A percentile compares a stretch with the other conserved stretches of the same genome.
Evolutionary conservation across 768 basidiomycete genomes (phyloP).

Genomic region (Agrocybe pediades): DNA sequence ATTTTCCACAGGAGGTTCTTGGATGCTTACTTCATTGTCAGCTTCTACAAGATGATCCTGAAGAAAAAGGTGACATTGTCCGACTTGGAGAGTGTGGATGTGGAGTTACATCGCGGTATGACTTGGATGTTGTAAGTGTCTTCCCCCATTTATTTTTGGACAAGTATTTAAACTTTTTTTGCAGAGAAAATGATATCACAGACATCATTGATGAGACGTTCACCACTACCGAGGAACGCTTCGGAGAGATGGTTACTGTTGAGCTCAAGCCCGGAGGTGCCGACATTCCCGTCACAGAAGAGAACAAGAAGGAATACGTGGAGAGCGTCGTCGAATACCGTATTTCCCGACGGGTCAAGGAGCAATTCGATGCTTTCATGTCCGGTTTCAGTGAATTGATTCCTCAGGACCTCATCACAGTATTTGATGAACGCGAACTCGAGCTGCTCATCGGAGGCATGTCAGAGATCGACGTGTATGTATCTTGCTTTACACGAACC

Average conservation of each 20-base stretch:
- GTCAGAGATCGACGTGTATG: constrained; percentile 98
- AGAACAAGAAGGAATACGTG: constrained; percentile 99
- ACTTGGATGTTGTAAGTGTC: constrained; percentile 95
- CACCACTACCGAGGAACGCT: constrained; percentile 94
- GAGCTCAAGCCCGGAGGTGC: constrained; percentile 90
- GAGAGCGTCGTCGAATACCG: constrained; percentile 95
- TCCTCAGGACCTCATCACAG: constrained; percentile 95
- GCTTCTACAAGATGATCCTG: constrained; percentile 99
- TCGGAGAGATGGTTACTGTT: constrained; percentile 97
- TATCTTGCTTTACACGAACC: constrained; percentile 17
- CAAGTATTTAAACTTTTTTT: not conserved
- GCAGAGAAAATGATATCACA: constrained; percentile 95
- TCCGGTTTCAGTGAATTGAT: constrained; percentile 99
- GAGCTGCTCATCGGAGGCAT: constrained; percentile 98
- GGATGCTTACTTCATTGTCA: constrained; percentile 98
- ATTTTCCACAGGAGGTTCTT: constrained; percentile 99
- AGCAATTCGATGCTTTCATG: constrained; percentile 99
- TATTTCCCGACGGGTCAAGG: constrained; percentile 95
- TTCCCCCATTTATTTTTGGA: constrained; percentile 4
- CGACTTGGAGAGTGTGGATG: constrained; percentile 96
- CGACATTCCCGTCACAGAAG: constrained; percentile 87
- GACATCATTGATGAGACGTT: constrained; percentile 98
- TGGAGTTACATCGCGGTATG: constrained; percentile 90
- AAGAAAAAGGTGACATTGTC: constrained; percentile 95
- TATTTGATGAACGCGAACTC: constrained; percentile 97